Percentiles rank a stretch among this genome's conserved stretches.
Conservation (phyloP, 495 filamentous ascomycete species). For the Oleoguttula mirabilis region DNA sequence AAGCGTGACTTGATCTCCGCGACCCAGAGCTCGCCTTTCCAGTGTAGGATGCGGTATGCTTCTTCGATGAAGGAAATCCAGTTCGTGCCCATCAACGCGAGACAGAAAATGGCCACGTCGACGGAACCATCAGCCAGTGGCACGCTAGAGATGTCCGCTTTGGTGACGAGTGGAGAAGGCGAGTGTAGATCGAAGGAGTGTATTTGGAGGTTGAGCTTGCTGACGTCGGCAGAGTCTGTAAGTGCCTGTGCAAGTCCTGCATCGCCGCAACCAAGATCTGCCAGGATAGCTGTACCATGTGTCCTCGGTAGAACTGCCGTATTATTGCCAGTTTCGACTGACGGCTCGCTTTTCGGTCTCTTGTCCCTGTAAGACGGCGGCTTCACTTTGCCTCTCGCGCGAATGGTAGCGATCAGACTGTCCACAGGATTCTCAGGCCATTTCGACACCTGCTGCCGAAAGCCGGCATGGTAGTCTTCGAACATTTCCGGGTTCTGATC, state of each 20-base stretch:
- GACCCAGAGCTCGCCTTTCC: constrained; percentile 91
- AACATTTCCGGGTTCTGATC: constrained; percentile 75
- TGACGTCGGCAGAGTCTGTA: constrained; percentile 33
- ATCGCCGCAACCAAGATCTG: constrained; percentile 75
- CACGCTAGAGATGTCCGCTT: constrained; percentile 76
- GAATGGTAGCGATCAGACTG: constrained; percentile 58
- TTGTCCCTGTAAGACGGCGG: constrained; percentile 24
- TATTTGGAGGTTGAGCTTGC: constrained; percentile 56
- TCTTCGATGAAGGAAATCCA: constrained; percentile 94
- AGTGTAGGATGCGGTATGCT: constrained; percentile 76
- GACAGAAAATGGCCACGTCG: constrained; percentile 83
- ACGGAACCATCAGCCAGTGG: constrained; percentile 58
- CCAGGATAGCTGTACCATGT: constrained; percentile 58
- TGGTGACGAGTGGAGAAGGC: constrained; percentile 52
- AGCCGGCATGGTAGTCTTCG: constrained; percentile 85
- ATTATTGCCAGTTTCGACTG: background rate
- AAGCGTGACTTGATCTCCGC: constrained; percentile 93
- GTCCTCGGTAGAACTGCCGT: constrained; percentile 6
- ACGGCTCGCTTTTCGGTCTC: background rate
- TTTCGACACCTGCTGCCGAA: constrained; percentile 81
- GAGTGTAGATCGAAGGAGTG: constrained; percentile 49
- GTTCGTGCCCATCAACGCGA: constrained; percentile 97
- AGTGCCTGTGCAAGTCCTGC: constrained; percentile 54
- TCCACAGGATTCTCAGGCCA: constrained; percentile 96
- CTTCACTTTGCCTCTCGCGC: constrained; percentile 40